Evolutionary conservation across 768 basidiomycete species (phyloP), one percentile per base, ranked within the genome.

Genomic region (Porphyrellus cyaneotinctus): DNA sequence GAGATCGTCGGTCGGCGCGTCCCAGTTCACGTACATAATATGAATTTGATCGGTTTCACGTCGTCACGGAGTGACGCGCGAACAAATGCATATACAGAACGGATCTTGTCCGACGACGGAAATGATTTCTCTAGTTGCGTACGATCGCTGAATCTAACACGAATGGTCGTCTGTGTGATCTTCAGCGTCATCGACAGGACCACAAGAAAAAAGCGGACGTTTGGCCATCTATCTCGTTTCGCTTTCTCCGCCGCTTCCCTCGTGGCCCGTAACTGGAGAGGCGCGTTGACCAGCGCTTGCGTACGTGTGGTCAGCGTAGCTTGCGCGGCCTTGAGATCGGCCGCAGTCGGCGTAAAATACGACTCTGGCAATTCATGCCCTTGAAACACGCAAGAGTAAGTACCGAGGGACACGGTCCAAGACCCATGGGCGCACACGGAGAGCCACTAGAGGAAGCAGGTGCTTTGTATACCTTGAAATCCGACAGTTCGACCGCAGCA

Each of bases 31-130:
- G 47, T 60, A 94, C 92, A 95, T 35, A 95, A 75, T 35, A 92
- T 76, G 62, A 93, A 95, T 61, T 91, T 91, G 70, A 82, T 81
- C 4, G 84, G 77, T 65, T 88, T 83, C 41, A 84, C 81, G 55
- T 91, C 88, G 51, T 89, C 87, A 38, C 81, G 73, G 31, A 95
- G 72, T 20, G 81, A 80, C 30, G 75, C 71, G 31, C 86, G 80
- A 47, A 93, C 90, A 57, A 94, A 94, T 11, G 87, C 88, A 65
- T 95, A 95, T 10, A 95, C 81, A 3, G 85, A 76, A 45, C 80
- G 79, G 46, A 95, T 91, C 67, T 88, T 93, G 69, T 84, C 81
- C 4, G 79, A 79, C 7, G 92, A 93, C 4, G 83, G 76, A 63
- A 95, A 94, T 0, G 71, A 70, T 59, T 82, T 84, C 71, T 95